phyloP scores from a whole-genome alignment of 192 early-diverging fungal genomes.

The Coemansia aciculifera region DNA sequence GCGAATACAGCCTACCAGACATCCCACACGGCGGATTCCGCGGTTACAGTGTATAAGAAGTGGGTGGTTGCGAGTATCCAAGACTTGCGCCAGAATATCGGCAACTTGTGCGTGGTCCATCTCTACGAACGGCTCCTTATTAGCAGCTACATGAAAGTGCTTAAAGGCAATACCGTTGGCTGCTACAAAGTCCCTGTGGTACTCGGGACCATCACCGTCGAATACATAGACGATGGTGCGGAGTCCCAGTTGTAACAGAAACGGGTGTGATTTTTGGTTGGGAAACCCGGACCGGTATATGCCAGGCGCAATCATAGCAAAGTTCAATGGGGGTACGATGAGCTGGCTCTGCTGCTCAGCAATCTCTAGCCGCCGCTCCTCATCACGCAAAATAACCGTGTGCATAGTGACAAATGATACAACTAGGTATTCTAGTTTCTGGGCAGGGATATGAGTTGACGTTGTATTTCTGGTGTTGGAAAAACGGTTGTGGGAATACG shows the following conservation, averaged over 20 bases:
- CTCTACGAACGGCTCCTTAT: slow-evolving; percentile 68
- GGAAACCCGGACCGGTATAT: slow-evolving; percentile 95
- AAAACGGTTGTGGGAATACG: not conserved
- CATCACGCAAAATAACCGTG: slow-evolving; percentile 14
- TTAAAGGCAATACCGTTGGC: slow-evolving; percentile 73
- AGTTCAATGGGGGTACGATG: slow-evolving; percentile 91
- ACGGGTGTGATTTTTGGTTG: slow-evolving; percentile 86
- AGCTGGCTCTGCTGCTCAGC: slow-evolving; percentile 49
- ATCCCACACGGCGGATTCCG: slow-evolving; percentile 93
- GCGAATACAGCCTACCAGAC: slow-evolving; percentile 88
- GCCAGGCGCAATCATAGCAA: slow-evolving; percentile 89
- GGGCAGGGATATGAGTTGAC: too few species aligned
- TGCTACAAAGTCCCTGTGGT: slow-evolving; percentile 70
- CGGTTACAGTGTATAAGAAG: slow-evolving; percentile 93
- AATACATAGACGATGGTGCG: slow-evolving; percentile 85
- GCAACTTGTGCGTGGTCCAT: slow-evolving; percentile 39
- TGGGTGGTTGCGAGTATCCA: slow-evolving; percentile 55
- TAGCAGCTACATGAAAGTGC: slow-evolving; percentile 81
- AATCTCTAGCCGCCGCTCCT: slow-evolving; percentile 29
- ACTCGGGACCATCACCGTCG: slow-evolving; percentile 67
- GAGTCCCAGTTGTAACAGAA: slow-evolving; percentile 80
- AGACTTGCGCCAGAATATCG: slow-evolving; percentile 34
- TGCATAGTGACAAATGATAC: slow-evolving; percentile 1
- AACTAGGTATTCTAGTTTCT: too few species aligned
- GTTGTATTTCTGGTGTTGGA: not conserved